Conservation (phyloP, 306 rosid genomes). For the Quercus robur region DNA sequence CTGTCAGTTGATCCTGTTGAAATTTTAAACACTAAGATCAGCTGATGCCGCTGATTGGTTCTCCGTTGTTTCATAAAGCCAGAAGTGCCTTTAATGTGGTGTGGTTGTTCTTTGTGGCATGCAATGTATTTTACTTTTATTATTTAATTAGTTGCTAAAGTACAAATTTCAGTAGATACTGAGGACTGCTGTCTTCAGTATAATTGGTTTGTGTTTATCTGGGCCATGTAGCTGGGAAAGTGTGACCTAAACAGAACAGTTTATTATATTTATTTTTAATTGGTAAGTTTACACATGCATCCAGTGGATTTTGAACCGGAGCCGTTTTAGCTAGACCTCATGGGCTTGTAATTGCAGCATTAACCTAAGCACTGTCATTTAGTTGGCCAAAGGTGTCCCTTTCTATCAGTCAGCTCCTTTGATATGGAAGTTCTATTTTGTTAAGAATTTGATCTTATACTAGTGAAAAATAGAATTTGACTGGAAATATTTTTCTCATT, state of each 20-base stretch:
- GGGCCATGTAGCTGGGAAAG: not conserved
- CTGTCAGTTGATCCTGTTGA: not conserved
- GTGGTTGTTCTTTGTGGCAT: not conserved
- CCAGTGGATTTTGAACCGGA: no score
- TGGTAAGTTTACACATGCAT: no score
- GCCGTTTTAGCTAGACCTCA: no score
- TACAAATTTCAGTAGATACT: not conserved
- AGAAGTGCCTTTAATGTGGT: not conserved
- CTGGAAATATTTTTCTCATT: slow-evolving; percentile 9
- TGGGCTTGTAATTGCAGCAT: not conserved
- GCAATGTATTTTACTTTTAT: not conserved
- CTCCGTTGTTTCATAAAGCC: not conserved
- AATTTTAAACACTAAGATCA: not conserved
- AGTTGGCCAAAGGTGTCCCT: not conserved
- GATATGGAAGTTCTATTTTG: not conserved
- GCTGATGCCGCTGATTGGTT: not conserved
- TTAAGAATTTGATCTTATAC: not conserved
- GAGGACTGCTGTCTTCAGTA: not conserved
- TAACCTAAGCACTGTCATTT: not conserved
- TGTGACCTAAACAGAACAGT: not conserved
- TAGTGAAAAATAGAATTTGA: not conserved
- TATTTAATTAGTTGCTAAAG: not conserved
- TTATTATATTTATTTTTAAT: not conserved
- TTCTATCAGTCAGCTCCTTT: not conserved
- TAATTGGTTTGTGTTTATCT: not conserved